phyloP scores from a whole-genome alignment of 2,329 filamentous ascomycete species.

The Pyricularia grisea region DNA sequence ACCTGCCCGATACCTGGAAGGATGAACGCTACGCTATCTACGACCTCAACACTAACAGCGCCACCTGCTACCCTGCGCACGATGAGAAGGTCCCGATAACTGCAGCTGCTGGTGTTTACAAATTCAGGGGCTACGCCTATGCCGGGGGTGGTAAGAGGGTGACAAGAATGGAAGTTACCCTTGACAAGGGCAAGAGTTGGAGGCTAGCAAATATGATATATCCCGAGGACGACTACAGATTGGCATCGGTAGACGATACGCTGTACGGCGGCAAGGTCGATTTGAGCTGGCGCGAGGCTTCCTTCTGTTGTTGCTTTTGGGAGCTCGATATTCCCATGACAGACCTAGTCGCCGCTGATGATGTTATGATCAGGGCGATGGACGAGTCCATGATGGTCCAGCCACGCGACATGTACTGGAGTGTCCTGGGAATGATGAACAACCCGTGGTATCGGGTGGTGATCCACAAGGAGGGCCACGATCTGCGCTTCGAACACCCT shows the following conservation, averaged over 20 bases:
- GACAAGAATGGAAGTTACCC: conserved; percentile 71
- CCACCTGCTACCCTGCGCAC: conserved; percentile 70
- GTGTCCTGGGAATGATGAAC: conserved; percentile 94
- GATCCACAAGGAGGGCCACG: conserved; percentile 57
- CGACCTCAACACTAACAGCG: conserved; percentile 81
- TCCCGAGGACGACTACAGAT: conserved; percentile 75
- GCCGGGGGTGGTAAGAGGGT: conserved; percentile 77
- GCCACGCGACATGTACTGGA: conserved; percentile 94
- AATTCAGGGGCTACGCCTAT: conserved; percentile 75
- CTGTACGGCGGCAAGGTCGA: conserved; percentile 72
- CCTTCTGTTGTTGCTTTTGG: conserved; percentile 94
- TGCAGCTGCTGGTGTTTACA: conserved; percentile 45
- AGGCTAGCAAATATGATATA: conserved; percentile 68
- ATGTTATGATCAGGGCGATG: conserved; percentile 79
- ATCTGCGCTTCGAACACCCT: conserved; percentile 75
- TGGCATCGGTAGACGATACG: conserved; percentile 44
- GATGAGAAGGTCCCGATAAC: conserved; percentile 52
- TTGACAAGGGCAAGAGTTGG: conserved; percentile 80
- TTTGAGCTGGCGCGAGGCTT: conserved; percentile 70
- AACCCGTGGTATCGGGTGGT: conserved; percentile 86
- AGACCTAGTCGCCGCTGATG: conserved; percentile 54
- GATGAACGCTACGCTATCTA: conserved; percentile 92
- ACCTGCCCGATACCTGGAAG: conserved; percentile 68
- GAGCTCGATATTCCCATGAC: conserved; percentile 55
- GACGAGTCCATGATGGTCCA: conserved; percentile 82